Evolutionary conservation across 2,329 filamentous ascomycete genomes (phyloP), one percentile per base, ranked within the genome.

Genomic region (Nigrospora oryzae): DNA sequence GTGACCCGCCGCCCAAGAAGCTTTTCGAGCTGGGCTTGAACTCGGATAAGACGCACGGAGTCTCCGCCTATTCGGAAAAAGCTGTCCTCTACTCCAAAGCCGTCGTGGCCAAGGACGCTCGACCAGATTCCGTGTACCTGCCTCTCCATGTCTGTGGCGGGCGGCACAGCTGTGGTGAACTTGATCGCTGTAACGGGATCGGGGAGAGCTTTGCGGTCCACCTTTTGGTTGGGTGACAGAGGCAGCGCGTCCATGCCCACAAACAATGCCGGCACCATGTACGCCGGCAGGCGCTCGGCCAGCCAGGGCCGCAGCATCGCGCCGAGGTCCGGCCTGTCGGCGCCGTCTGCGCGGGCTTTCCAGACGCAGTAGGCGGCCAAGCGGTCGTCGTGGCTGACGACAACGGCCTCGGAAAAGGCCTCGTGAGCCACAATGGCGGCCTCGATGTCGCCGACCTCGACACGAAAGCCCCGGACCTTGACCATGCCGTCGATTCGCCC

Each of bases 11-110:
- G 44, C 17, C 53, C 46, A 14, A 61, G 42, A 11, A 51, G 47
- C 28, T 36, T 52, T 46, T 60, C 50, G n/a, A 61, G 48, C 41
- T 50, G 51, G 38, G 44, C 52, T 46, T 60, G 56, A 16, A 58
- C 49, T 19, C 56, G 53, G 14, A 59, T 44, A 5, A 58, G 17
- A 14, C 56, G 56, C 17, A 49, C 31, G 23, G 57, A 60, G 43
- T 59, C 55, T 7, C 57, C 56, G 16, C 57, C 57, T 7, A 60
- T 38, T 32, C 58, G 47, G 40, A 60, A 60, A 47, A 60, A 60
- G 43, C 53, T 59, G 37, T 60, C 57, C 38, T 58, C 16, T 19
- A 55, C 34, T 10, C 48, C 47, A 36, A 56, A 32, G 17, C 43
- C 47, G 42, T 51, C 48, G 38, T 59, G 56, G 23, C 55, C 53